These are phyloP conservation scores for Oldenlandia corymbosa DNA, from an alignment of 257 asterid species.

Conservation along the genomic window DNA sequence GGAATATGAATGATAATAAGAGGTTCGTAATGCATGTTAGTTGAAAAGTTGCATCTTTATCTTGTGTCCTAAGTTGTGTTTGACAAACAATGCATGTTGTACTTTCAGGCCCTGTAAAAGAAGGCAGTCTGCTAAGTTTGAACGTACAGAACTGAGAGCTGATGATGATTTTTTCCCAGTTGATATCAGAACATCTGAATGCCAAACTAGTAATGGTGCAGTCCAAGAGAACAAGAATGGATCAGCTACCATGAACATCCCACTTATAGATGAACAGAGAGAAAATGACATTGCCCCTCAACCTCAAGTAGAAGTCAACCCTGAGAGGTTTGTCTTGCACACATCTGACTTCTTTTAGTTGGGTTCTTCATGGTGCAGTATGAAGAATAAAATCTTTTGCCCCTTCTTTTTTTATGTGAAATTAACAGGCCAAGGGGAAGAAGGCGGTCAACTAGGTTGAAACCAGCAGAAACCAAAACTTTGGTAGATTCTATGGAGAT, in stretches of 20 bases:
- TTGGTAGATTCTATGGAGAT: conserved; percentile 19
- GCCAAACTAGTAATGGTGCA: conserved; percentile 23
- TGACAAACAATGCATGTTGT: conserved; percentile 2
- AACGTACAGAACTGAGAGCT: conserved; percentile 13
- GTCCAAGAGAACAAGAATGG: conserved; percentile 28
- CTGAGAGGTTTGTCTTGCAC: conserved; percentile 15
- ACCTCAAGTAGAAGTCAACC: conserved; percentile 15
- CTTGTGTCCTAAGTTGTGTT: background rate
- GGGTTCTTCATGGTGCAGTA: background rate
- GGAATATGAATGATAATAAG: conserved; percentile 34
- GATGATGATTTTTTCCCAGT: conserved; percentile 15
- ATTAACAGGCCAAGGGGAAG: conserved; percentile 36
- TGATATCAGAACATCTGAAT: conserved; percentile 12
- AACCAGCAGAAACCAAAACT: conserved; percentile 26
- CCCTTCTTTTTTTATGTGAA: background rate
- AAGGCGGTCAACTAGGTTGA: conserved; percentile 60
- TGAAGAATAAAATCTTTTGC: background rate
- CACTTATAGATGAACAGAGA: conserved; percentile 18
- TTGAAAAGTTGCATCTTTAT: background rate
- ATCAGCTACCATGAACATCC: conserved; percentile 11
- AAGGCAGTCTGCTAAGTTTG: conserved; percentile 27
- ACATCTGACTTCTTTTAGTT: background rate
- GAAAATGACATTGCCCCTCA: conserved; percentile 13
- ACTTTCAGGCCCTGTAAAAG: conserved; percentile 21
- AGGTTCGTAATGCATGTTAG: conserved; percentile 33